These are phyloP conservation scores for Nevesoporus exiguus DNA, from an alignment of 768 basidiomycete species.

Conservation along the genomic window DNA sequence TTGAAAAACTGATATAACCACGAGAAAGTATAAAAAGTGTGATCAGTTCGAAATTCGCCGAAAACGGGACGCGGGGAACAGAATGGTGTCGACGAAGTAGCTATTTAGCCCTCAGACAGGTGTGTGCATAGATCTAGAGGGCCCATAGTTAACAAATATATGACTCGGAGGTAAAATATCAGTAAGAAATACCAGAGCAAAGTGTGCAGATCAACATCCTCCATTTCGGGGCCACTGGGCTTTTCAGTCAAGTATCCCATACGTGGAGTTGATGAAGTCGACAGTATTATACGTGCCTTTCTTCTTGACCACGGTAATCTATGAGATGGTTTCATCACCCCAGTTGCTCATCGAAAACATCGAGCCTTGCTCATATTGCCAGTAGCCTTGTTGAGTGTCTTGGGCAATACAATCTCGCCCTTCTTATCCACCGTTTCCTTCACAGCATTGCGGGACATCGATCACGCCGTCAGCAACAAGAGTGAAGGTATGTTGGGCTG, in stretches of 20 bases:
- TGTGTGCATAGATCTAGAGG: too few relatives aligned
- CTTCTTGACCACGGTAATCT: not conserved
- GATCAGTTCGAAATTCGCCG: too few relatives aligned
- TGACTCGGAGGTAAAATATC: too few relatives aligned
- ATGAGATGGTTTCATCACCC: not conserved
- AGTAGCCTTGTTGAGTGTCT: conserved; percentile 1
- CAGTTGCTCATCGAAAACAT: conserved; percentile 8
- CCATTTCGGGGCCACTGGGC: not conserved
- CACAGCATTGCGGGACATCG: not conserved
- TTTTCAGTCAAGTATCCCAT: not conserved
- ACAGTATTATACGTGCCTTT: not conserved
- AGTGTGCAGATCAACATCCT: not conserved
- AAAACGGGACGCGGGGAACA: too few relatives aligned
- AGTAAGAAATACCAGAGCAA: conserved; percentile 3
- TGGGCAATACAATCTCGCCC: not conserved
- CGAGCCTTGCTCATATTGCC: conserved; percentile 5
- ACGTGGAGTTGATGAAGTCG: not conserved
- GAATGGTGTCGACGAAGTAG: too few relatives aligned
- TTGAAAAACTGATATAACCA: too few relatives aligned
- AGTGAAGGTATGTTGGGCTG: not conserved
- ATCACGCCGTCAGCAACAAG: not conserved
- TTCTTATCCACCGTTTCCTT: conserved; percentile 6
- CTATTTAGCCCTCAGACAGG: too few relatives aligned
- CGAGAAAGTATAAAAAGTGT: too few relatives aligned
- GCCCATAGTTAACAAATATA: too few relatives aligned